Base-by-base conservation (phyloP, 2,329 filamentous ascomycete species). In the Bipolaris cookei region DNA sequence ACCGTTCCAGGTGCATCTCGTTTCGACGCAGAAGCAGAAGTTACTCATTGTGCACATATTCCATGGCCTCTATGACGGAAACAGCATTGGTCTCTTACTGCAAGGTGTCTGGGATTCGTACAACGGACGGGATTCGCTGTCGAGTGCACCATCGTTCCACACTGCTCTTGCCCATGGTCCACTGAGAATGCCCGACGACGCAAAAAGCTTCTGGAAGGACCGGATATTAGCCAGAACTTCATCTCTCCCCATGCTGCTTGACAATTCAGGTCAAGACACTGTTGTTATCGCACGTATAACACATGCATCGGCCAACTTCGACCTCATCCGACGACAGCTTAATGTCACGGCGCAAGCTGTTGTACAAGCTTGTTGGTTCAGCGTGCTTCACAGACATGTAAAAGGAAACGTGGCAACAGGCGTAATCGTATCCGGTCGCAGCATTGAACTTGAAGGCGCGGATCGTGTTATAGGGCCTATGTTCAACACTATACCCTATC, bases 401-500 rank as follows among this genome's bases (percentile, higher is more conserved):
- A 71, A 76, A 3, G 70, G 76, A 14, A 75, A 81, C 6, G 76
- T 84, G 1, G 84, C 86, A 0, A 80, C 93, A 13, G 94, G 94
- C 0, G 79, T 96, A 18, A 83, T 97, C 11, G 83, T 91, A 0
- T 95, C 92, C 6, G 94, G 93, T 0, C 84, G 93, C 57, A 85
- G 87, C 0, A 84, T 96, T 4, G 85, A 90, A 41, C 77, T 92
- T 11, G 82, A 88, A 6, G 81, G 81, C 1, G 83, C 88, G 1
- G 89, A 92, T 44, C 71, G 81, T 20, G 85, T 90, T 0, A 84
- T 95, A 39, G 94, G 93, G 0, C 93, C 94, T 0, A 78, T 97
- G 18, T 96, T 97, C 82, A 97, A 97, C 71, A 97, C 92, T 0
- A 79, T 97, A 1, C 92, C 93, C 0, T 92, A 90, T 70, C 82